Evolutionary conservation across 169 alveolate species (phyloP), one percentile per base, ranked within the genome.

Genomic region (Cyclospora cayetanensis): DNA sequence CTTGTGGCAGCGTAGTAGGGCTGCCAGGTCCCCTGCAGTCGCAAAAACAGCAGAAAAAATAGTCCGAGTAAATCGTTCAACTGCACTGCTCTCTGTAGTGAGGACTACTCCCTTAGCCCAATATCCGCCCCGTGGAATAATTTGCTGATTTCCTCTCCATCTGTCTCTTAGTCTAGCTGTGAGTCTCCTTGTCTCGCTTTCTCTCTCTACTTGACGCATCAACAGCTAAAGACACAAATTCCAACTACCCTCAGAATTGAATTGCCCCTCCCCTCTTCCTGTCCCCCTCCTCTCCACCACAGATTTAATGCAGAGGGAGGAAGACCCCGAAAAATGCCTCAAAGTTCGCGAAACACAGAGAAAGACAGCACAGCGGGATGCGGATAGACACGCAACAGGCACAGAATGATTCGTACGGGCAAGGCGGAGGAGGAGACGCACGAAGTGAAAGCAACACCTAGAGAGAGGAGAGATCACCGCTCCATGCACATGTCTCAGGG

Each of bases 21-120:
- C 70, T 29, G 55, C 53, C 25, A 52, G 74, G 29, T 80, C 70
- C 55, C 74, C 90, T 80, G 52, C 65, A 80, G 37, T 12, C n/a
- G 42, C 22, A 3, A 1, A 22, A 42, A 18, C 9, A 12, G 22
- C 76, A 63, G 27, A 63, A n/a, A 12, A 25, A 63, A 22, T 7
- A 7, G 15, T 7, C 60, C 7, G 60, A 15, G 60, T 11, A 46
- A 15, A 46, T 46, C n/a, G n/a, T n/a, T n/a, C n/a, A n/a, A n/a
- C n/a, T n/a, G n/a, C n/a, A n/a, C n/a, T n/a, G n/a, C n/a, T n/a
- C n/a, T n/a, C n/a, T n/a, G n/a, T n/a, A n/a, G n/a, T n/a, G n/a
- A n/a, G n/a, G n/a, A n/a, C n/a, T n/a, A n/a, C n/a, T n/a, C n/a
- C n/a, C n/a, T n/a, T n/a, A n/a, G n/a, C n/a, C n/a, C n/a, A n/a